A percentile compares a stretch with the other conserved stretches of the same genome.
phyloP scores from a whole-genome alignment of 345 rosid genomes.

The Salix viminalis region DNA sequence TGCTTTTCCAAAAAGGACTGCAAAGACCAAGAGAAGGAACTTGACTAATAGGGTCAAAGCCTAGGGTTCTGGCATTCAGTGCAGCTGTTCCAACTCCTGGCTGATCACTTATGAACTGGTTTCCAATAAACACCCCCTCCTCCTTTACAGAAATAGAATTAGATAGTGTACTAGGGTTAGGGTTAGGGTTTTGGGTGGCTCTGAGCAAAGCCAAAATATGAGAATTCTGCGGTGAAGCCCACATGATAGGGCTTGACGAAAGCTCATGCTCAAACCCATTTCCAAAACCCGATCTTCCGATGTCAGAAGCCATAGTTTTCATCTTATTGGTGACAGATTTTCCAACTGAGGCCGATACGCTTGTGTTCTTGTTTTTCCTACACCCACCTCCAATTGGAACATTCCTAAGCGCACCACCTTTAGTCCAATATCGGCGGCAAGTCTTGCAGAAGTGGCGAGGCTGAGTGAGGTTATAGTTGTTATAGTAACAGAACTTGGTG shows the following conservation, averaged over 20 bases:
- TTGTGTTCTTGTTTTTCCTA: constrained; percentile 52
- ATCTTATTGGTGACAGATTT: constrained; percentile 33
- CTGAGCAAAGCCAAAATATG: constrained; percentile 50
- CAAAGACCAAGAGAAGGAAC: constrained; percentile 40
- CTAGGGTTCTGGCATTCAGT: constrained; percentile 31
- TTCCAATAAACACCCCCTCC: constrained; percentile 38
- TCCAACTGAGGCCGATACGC: constrained; percentile 28
- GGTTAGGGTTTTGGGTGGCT: constrained; percentile 44
- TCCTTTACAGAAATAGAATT: constrained; percentile 33
- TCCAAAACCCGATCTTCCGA: constrained; percentile 40
- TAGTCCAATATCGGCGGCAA: constrained; percentile 85
- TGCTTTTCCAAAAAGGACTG: constrained; percentile 43
- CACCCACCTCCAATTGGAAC: constrained; percentile 82
- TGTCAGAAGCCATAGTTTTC: constrained; percentile 42
- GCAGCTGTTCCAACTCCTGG: constrained; percentile 23
- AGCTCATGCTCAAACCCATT: constrained; percentile 45
- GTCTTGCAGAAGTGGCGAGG: constrained; percentile 88
- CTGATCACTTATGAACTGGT: constrained; percentile 31
- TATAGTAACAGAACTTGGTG: constrained; percentile 80
- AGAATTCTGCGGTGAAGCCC: constrained; percentile 53
- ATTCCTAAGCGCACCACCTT: constrained; percentile 68
- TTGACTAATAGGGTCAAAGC: constrained; percentile 35
- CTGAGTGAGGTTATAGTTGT: constrained; percentile 79
- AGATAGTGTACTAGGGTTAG: constrained; percentile 23
- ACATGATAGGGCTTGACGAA: constrained; percentile 35